Conservation (phyloP, 805 yeast species). For the Candida qinlingensis region DNA sequence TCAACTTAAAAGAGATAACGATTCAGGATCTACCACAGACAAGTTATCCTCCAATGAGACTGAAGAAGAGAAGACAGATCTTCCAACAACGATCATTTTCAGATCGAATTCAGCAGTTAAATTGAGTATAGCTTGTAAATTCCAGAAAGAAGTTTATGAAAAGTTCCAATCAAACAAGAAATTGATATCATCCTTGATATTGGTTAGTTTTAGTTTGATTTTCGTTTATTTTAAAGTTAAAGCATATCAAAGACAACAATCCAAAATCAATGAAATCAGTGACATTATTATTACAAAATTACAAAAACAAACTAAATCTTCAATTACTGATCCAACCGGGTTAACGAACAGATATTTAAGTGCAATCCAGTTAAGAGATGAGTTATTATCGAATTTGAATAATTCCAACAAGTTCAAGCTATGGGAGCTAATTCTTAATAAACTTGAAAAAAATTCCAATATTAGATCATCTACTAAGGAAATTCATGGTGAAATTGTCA, state of each 20-base stretch:
- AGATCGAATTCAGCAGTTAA: slow-evolving; percentile 69
- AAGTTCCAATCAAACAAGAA: slow-evolving; percentile 27
- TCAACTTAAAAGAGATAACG: slow-evolving; percentile 30
- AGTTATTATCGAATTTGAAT: slow-evolving; percentile 36
- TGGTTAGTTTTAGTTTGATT: slow-evolving; percentile 11
- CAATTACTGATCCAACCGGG: slow-evolving; percentile 29
- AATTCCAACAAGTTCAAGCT: slow-evolving; percentile 35
- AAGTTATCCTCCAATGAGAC: slow-evolving; percentile 32
- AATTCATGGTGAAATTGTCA: slow-evolving; percentile 80
- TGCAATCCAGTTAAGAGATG: slow-evolving; percentile 67
- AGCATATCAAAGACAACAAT: slow-evolving; percentile 32
- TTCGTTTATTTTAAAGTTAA: slow-evolving; percentile 31
- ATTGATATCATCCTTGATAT: slow-evolving; percentile 12
- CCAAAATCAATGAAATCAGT: slow-evolving; percentile 40
- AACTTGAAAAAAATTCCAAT: slow-evolving; percentile 62
- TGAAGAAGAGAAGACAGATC: slow-evolving; percentile 32
- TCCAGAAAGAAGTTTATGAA: slow-evolving; percentile 45
- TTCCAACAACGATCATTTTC: slow-evolving; percentile 40
- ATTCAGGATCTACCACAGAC: slow-evolving; percentile 36
- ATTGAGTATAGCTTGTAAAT: slow-evolving; percentile 51
- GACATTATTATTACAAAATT: slow-evolving; percentile 46
- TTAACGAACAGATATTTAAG: slow-evolving; percentile 48
- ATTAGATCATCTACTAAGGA: slow-evolving; percentile 61
- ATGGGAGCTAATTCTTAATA: slow-evolving; percentile 53
- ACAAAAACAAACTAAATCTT: slow-evolving; percentile 36